Evolutionary conservation across 257 asterid species (phyloP).

Genomic region (Anisodus tanguticus): DNA sequence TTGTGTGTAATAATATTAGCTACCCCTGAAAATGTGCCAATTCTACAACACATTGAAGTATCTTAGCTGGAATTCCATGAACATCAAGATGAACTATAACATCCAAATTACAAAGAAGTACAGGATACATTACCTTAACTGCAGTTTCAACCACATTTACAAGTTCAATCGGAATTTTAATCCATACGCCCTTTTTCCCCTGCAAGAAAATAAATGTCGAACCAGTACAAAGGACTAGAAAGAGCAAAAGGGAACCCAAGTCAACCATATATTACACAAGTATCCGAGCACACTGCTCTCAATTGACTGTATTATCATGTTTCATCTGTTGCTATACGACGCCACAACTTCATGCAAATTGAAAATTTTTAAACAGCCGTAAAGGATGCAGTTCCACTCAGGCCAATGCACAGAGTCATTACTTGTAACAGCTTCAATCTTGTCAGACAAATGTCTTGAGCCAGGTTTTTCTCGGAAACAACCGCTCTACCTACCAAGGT

Average conservation of each 20-base stretch:
- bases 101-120: neutral
- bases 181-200: slow-evolving; percentile 81
- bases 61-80: neutral
- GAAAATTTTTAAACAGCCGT: neutral
- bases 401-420: neutral
- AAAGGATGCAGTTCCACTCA: neutral
- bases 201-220: slow-evolving; percentile 37
- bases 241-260: neutral
- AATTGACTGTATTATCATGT: neutral
- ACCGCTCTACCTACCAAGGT: no score
- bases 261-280: neutral
- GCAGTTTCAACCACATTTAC: slow-evolving; percentile 62
- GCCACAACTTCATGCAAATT: slow-evolving; percentile 6
- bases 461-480: no score
- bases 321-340: neutral
- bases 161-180: slow-evolving; percentile 61
- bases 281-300: neutral
- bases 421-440: neutral
- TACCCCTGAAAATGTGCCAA: neutral
- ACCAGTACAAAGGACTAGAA: neutral
- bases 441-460: neutral
- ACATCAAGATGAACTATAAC: neutral
- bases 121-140: slow-evolving; percentile 52
- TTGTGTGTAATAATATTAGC: neutral
- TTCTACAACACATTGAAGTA: neutral